Conservation (phyloP, 106 monocot genomes). For the Platanthera guangdongensis region DNA sequence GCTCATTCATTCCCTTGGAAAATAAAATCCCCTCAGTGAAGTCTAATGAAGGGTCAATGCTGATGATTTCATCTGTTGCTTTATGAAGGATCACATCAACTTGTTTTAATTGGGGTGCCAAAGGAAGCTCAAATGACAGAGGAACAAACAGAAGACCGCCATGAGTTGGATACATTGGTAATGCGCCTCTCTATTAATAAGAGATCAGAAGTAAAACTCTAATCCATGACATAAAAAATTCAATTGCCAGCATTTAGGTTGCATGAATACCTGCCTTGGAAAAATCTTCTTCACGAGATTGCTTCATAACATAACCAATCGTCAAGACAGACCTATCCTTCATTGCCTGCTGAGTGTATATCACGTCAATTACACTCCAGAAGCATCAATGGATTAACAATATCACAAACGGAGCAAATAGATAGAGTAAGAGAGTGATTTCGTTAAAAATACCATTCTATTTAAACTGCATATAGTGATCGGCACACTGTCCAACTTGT, state of each 20-base stretch:
- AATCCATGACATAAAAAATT: conserved; percentile 5
- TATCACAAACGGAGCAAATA: neutral
- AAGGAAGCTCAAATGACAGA: conserved; percentile 60
- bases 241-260: neutral
- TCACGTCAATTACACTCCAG: neutral
- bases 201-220: conserved; percentile 7
- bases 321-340: conserved; percentile 14
- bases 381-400: neutral
- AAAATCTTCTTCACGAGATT: conserved; percentile 92
- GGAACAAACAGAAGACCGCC: conserved; percentile 81
- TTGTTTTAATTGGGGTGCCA: conserved; percentile 54
- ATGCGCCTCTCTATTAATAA: conserved; percentile 80
- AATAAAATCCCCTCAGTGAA: conserved; percentile 55
- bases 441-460: conserved; percentile 40
- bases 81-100: conserved; percentile 93
- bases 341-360: conserved; percentile 28
- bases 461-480: conserved; percentile 46
- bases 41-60: conserved; percentile 41
- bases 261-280: conserved; percentile 46
- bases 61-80: conserved; percentile 88
- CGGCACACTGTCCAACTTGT: conserved; percentile 44
- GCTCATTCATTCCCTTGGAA: conserved; percentile 65
- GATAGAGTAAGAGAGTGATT: neutral
- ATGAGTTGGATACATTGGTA: conserved; percentile 61
- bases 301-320: conserved; percentile 89